phyloP scores from a whole-genome alignment of 2,329 filamentous ascomycete species.

The Geosmithia flava region DNA sequence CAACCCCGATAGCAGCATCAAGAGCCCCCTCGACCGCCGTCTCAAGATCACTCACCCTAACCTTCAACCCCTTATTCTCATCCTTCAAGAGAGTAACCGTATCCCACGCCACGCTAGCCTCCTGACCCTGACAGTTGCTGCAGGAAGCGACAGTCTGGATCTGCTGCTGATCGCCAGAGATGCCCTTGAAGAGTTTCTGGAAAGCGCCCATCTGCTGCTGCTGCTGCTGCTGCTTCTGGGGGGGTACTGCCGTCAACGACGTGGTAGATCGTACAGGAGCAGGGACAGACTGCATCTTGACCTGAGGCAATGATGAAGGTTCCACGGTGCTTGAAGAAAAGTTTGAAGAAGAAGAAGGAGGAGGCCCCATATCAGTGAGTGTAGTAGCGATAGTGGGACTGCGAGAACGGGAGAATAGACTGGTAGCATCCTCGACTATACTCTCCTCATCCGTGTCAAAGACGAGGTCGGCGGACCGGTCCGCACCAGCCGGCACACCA shows the following conservation, averaged over 20 bases:
- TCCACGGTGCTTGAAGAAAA: conserved; percentile 1
- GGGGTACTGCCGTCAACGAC: not conserved
- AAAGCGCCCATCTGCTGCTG: conserved; percentile 19
- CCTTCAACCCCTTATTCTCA: conserved; percentile 51
- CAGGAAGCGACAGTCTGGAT: conserved; percentile 20
- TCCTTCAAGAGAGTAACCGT: conserved; percentile 48
- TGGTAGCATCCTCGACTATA: conserved; percentile 24
- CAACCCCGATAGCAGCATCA: conserved; percentile 44
- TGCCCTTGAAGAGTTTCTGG: conserved; percentile 29
- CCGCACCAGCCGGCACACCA: conserved; percentile 5
- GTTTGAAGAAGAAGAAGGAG: no score
- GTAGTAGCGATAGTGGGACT: conserved; percentile 39
- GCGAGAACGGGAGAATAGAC: conserved; percentile 42
- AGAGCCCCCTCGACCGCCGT: conserved; percentile 47
- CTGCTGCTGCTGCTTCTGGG: conserved; percentile 22
- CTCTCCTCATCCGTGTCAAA: conserved; percentile 39
- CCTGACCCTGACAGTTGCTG: conserved; percentile 44
- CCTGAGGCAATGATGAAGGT: conserved; percentile 5
- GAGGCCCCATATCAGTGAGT: conserved; percentile 16
- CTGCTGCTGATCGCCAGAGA: conserved; percentile 21
- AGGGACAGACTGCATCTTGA: conserved; percentile 7
- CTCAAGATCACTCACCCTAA: conserved; percentile 45
- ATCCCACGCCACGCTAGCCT: conserved; percentile 50
- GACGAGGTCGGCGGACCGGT: conserved; percentile 21
- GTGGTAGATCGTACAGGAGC: no score